Conservation (phyloP, 345 rosid species). For the Eucalyptus sp. region DNA sequence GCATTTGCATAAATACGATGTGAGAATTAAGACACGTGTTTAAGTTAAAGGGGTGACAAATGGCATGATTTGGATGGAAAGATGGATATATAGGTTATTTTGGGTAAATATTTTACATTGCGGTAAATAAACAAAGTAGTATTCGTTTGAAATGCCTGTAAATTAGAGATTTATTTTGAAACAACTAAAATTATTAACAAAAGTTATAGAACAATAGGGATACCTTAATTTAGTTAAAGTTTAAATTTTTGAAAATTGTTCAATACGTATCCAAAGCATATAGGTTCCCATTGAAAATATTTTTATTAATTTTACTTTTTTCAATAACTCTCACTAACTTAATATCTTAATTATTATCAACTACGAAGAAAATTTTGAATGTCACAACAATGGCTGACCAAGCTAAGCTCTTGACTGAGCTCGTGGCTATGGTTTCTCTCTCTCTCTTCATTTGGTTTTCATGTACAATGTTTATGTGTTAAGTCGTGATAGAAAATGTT, state of each 20-base stretch:
- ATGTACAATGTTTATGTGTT: neutral
- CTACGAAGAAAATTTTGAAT: neutral
- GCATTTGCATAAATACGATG: neutral
- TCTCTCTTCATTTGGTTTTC: neutral
- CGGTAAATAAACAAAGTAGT: too few species aligned
- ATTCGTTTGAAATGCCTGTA: too few species aligned
- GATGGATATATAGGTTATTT: neutral
- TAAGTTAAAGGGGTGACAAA: neutral
- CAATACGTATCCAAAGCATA: neutral
- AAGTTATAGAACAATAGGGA: neutral
- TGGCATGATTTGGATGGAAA: too few species aligned
- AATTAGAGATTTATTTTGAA: neutral
- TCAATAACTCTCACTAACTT: neutral
- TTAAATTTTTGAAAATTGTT: neutral
- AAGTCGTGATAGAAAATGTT: neutral
- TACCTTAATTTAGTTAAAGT: neutral
- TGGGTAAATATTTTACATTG: neutral
- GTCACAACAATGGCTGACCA: neutral
- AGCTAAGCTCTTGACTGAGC: rapidly evolving
- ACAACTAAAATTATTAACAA: neutral
- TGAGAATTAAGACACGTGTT: neutral
- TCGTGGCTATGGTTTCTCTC: neutral
- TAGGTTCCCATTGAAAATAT: neutral
- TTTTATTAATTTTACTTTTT: too few species aligned
- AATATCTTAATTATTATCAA: neutral